A percentile compares a stretch with the other conserved stretches of the same genome.
Conservation (phyloP, 1,139 yeast species). For the Eremothecium coryli region DNA sequence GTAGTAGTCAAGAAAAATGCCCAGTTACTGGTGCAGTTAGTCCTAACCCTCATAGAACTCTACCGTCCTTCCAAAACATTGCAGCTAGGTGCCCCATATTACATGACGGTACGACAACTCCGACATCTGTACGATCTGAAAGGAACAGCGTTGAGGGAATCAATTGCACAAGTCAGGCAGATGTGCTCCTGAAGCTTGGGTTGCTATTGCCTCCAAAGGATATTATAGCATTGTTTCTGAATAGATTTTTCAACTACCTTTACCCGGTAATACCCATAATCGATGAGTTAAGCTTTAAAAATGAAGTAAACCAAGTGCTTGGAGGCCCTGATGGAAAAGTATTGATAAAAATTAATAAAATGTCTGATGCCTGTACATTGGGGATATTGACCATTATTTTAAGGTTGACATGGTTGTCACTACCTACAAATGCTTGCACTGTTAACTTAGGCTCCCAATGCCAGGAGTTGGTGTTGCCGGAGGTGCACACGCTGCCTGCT, state of each 20-base stretch:
- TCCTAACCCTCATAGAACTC: slow-evolving; percentile 1
- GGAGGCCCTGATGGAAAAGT: slow-evolving; percentile 7
- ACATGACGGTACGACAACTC: slow-evolving; percentile 14
- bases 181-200: slow-evolving; percentile 16
- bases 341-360: slow-evolving; percentile 18
- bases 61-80: slow-evolving; percentile 17
- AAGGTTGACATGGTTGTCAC: slow-evolving; percentile 42
- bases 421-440: slow-evolving; percentile 34
- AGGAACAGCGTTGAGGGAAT: slow-evolving; percentile 2
- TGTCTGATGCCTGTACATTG: slow-evolving; percentile 29
- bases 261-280: slow-evolving; percentile 45
- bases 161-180: slow-evolving; percentile 10
- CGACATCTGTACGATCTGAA: slow-evolving; percentile 9
- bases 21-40: background rate
- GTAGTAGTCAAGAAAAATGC: slow-evolving; percentile 2
- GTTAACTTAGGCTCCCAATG: slow-evolving; percentile 22
- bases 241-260: slow-evolving; percentile 37
- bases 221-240: slow-evolving; percentile 34
- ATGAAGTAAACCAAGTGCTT: slow-evolving; percentile 24
- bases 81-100: slow-evolving; percentile 21
- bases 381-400: slow-evolving; percentile 41
- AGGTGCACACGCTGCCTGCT: slow-evolving; percentile 12
- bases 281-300: slow-evolving; percentile 36
- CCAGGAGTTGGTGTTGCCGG: slow-evolving; percentile 16
- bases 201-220: slow-evolving; percentile 34